phyloP scores from a whole-genome alignment of 2,329 filamentous ascomycete genomes.

The Aspergillus sp. region DNA sequence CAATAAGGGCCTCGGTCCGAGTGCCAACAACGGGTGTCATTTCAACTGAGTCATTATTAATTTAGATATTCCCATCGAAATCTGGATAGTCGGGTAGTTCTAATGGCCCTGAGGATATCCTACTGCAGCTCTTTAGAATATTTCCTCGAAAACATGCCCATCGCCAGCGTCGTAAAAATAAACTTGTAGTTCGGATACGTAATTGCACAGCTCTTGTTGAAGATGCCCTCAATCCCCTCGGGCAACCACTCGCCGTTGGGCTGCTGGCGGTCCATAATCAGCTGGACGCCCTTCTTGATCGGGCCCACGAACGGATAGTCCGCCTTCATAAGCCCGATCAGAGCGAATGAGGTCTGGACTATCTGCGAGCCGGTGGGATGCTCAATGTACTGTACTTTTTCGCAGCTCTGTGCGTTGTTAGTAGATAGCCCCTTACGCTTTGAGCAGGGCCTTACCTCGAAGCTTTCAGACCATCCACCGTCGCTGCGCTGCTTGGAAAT shows the following conservation, averaged over 20 bases:
- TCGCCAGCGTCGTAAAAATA: conserved; percentile 14
- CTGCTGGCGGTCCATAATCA: conserved; percentile 84
- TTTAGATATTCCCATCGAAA: no score
- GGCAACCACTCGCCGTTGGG: conserved; percentile 90
- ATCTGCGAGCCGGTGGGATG: conserved; percentile 76
- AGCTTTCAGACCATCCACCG: conserved; percentile 85
- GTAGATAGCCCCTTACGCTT: neutral
- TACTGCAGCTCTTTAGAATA: neutral
- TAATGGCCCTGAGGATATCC: no score
- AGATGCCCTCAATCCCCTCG: conserved; percentile 95
- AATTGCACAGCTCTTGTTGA: conserved; percentile 84
- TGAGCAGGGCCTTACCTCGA: neutral
- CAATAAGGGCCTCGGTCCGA: neutral
- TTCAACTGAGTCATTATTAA: neutral
- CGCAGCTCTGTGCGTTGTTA: conserved; percentile 66
- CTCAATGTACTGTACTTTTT: conserved; percentile 73
- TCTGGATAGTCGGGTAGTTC: no score
- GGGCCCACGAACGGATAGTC: conserved; percentile 73
- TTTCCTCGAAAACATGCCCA: conserved; percentile 1
- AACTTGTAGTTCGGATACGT: conserved; percentile 99
- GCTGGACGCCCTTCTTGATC: conserved; percentile 69
- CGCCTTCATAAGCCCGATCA: conserved; percentile 79
- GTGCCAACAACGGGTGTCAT: neutral
- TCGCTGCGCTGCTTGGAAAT: conserved; percentile 80
- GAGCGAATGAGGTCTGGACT: conserved; percentile 90